These are phyloP conservation scores for Volvox africanus DNA, from an alignment of 139 green algal species.

Conservation along the genomic window DNA sequence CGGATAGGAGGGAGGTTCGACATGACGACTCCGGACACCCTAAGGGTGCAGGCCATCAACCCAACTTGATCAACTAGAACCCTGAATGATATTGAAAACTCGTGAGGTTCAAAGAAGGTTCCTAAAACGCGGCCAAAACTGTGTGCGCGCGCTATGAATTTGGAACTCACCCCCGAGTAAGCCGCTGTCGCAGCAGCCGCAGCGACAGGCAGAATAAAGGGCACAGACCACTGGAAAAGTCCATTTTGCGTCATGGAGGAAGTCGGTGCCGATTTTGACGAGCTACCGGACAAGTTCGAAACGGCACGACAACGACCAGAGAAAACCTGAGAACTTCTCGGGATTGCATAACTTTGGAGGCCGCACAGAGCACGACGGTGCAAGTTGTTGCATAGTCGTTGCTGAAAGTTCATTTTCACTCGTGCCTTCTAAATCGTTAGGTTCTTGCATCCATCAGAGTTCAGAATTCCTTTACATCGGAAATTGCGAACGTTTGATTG, in stretches of 20 bases:
- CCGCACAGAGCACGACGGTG: too few relatives aligned
- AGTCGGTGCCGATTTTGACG: not conserved
- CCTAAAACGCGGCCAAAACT: not conserved
- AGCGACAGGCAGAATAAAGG: not conserved
- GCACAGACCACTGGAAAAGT: not conserved
- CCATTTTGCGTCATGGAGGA: not conserved
- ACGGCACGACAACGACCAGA: too few relatives aligned
- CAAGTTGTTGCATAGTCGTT: too few relatives aligned
- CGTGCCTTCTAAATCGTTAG: too few relatives aligned
- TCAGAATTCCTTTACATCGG: too few relatives aligned
- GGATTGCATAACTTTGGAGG: too few relatives aligned
- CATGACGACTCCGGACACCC: not conserved
- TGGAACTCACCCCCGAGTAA: slow-evolving; percentile 26
- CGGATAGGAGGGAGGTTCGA: not conserved
- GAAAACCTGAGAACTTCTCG: too few relatives aligned
- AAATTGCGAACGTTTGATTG: too few relatives aligned
- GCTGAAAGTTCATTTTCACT: too few relatives aligned
- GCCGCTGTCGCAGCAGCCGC: not conserved
- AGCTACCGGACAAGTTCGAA: too few relatives aligned
- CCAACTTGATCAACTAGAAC: not conserved
- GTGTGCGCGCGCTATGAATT: not conserved
- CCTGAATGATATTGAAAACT: not conserved
- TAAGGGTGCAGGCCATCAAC: not conserved
- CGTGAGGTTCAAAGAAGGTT: not conserved
- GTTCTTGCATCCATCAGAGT: too few relatives aligned